A percentile compares a stretch with the other conserved stretches of the same genome.
phyloP scores from a whole-genome alignment of 768 basidiomycete genomes.

The Collybia mongolica region DNA sequence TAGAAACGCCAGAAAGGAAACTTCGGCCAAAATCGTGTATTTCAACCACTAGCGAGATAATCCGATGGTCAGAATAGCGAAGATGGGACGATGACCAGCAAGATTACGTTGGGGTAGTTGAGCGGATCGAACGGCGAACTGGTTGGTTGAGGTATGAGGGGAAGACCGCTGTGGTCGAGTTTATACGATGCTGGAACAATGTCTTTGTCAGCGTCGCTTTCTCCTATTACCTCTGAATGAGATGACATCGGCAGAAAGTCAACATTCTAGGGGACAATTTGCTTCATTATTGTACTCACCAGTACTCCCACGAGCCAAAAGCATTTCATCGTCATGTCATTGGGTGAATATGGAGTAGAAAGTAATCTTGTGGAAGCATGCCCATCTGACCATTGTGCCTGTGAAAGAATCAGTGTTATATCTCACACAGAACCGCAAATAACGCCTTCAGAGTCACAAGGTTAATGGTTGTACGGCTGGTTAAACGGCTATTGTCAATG shows the following conservation, averaged over 20 bases:
- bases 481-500: no score
- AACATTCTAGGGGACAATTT: neutral
- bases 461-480: no score
- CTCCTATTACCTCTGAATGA: neutral
- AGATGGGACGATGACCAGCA: neutral
- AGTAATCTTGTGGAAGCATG: neutral
- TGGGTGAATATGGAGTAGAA: neutral
- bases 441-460: no score
- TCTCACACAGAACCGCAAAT: neutral
- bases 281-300: neutral
- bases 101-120: slow-evolving; percentile 35
- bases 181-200: slow-evolving; percentile 15
- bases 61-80: neutral
- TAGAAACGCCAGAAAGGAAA: slow-evolving; percentile 32
- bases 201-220: neutral
- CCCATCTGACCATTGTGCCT: neutral
- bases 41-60: slow-evolving; percentile 31
- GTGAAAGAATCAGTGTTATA: neutral
- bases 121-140: slow-evolving; percentile 37
- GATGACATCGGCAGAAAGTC: neutral
- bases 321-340: neutral
- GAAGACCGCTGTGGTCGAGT: slow-evolving; percentile 33
- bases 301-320: neutral
- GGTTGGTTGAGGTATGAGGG: slow-evolving; percentile 42
- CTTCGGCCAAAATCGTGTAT: slow-evolving; percentile 28